Base-by-base conservation (phyloP, 2,329 filamentous ascomycete species). In the Mariannaea sp. region DNA sequence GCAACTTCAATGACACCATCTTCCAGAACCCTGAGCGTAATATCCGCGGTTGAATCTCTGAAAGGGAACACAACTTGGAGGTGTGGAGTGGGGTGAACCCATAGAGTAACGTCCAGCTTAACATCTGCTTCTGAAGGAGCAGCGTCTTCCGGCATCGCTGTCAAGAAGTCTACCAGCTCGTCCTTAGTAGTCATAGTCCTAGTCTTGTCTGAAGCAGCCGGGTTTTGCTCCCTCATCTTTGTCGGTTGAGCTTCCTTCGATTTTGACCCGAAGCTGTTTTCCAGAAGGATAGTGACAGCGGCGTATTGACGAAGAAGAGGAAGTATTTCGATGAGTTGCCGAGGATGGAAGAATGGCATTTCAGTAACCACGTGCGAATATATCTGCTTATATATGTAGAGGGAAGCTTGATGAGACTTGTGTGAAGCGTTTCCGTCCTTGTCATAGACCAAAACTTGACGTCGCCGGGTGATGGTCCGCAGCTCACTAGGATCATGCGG, bases 271-370 rank as follows among this genome's bases (percentile, higher is more conserved):
- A 90, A 88, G 51, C 80, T 84, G 43, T 81, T 83, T 49, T 79
- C 74, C 3, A 93, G 76, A 2, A 94, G 71, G 0, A 77, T 82
- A 1, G 84, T 84, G 4, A 90, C 75, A 59, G 88, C 85, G 0
- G 87, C 87, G 65, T 90, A 94, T 68, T 94, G 90, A 12, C 90
- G 80, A 13, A 94, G 75, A 4, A 80, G 76, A 0, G 90, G 89
- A n/a, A 95, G 77, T 66, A 92, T 83, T 47, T 83, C 80, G 6
- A 92, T 75, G 4, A 95, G 74, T 66, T 95, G 89, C 43, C 85
- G 82, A 0, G 90, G 90, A 65, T 95, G 90, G 2, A 84, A 83
- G 65, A 95, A 93, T 0, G 89, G 85, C 26, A 94, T 76, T 49
- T 87, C 83, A 1, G 80, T 81, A 7, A 95, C 70, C 3, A 79